Base-by-base conservation (phyloP, 805 yeast genomes). In the Pichia ethanolica region DNA sequence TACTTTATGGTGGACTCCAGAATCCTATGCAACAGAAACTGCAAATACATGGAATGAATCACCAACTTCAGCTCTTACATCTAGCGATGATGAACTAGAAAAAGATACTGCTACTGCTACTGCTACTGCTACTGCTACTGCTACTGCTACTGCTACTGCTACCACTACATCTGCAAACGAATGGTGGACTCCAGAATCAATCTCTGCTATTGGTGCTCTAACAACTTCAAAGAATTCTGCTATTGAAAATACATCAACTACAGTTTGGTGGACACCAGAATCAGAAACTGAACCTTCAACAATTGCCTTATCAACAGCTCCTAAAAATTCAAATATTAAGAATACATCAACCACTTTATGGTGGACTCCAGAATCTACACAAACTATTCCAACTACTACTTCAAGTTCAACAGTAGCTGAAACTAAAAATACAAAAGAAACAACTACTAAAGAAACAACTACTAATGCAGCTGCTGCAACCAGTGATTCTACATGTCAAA, bases 241-340 rank as follows among this genome's bases (percentile, higher is more conserved):
- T 20, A 20, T 20, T 20, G 20, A 20, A 20, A 20, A 20, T 20
- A 20, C 20, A 20, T 20, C 20, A 20, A 51, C 60, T 3, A 52
- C 63, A 5, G 51, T 51, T n/a, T 56, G 56, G 56, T 53, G 56
- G 55, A 53, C 60, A 13, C 47, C 54, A 14, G 50, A 47, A n/a
- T 37, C 53, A n/a, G 43, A 44, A 9, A 25, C 13, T 9, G 14
- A 7, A 7, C 6, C 9, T 14, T 6, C 26, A 30, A 26, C 48
- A 5, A 35, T 47, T 5, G 33, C 52, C 11, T 20, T 20, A 20
- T 20, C 20, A 20, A 3, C 20, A 20, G 20, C 20, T 20, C 3
- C 20, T 20, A 20, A 20, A 20, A 20, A 20, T 20, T 20, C 20
- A 20, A 20, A 20, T 20, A 20, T 20, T 20, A 3, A 20, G 20